Conservation (phyloP, 148 eudicot genomes). For the Chenopodium album region DNA sequence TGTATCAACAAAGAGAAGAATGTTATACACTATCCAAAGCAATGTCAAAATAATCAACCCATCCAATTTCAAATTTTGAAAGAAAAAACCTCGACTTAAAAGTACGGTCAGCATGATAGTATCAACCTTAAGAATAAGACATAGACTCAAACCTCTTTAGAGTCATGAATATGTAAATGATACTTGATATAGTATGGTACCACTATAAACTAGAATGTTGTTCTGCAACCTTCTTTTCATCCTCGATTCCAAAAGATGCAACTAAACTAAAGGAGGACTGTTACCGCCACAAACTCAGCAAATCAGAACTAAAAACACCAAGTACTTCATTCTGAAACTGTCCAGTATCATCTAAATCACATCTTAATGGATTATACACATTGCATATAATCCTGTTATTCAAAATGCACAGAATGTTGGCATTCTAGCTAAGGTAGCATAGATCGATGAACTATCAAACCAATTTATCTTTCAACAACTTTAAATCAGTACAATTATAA, state of each 20-base stretch:
- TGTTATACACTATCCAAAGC: not conserved
- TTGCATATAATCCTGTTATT: too few species aligned
- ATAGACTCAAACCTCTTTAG: too few species aligned
- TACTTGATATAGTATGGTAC: not conserved
- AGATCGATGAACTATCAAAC: not conserved
- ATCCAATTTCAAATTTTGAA: not conserved
- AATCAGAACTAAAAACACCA: too few species aligned
- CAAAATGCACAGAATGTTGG: too few species aligned
- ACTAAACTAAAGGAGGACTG: not conserved
- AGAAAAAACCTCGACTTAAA: too few species aligned
- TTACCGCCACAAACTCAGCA: too few species aligned
- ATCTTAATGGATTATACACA: too few species aligned
- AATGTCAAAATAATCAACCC: not conserved
- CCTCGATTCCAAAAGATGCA: not conserved
- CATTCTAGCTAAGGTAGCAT: not conserved
- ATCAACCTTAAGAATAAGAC: too few species aligned
- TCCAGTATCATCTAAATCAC: too few species aligned
- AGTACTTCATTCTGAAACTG: too few species aligned
- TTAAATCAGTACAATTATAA: not conserved
- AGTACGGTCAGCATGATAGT: too few species aligned
- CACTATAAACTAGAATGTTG: not conserved
- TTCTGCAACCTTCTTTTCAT: not conserved
- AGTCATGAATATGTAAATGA: not conserved
- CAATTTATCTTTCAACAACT: not conserved
- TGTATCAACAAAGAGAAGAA: not conserved